phyloP scores from a whole-genome alignment of 768 basidiomycete genomes.

The Daedaleopsis sinensis region DNA sequence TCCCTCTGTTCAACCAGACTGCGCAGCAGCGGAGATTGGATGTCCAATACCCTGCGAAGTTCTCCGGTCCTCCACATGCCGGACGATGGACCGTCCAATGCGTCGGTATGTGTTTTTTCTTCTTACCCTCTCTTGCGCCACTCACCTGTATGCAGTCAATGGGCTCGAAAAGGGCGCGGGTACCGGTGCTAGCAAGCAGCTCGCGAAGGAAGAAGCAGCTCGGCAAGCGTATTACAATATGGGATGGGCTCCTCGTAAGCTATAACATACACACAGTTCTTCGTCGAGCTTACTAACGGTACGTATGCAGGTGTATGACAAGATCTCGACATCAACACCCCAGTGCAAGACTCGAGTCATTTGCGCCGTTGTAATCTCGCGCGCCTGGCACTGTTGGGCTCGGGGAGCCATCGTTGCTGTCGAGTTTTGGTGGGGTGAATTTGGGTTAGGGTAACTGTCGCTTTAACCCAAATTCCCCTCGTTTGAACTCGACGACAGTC shows the following conservation, averaged over 20 bases:
- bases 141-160: constrained; percentile 50
- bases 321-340: background rate
- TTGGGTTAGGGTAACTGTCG: no score
- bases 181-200: constrained; percentile 67
- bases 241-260: constrained; percentile 64
- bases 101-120: constrained; percentile 53
- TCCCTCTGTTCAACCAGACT: constrained; percentile 76
- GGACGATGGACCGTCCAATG: constrained; percentile 69
- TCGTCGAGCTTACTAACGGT: background rate
- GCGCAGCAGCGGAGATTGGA: constrained; percentile 65
- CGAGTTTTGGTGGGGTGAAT: background rate
- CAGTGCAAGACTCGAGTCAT: background rate
- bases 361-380: background rate
- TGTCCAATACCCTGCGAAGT: constrained; percentile 62
- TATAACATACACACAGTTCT: background rate
- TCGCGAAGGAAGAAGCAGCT: constrained; percentile 80
- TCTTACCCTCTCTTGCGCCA: background rate
- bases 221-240: constrained; percentile 70
- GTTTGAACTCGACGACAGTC: background rate
- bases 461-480: no score
- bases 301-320: constrained; percentile 2
- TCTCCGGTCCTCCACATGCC: constrained; percentile 68
- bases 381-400: background rate
- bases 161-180: constrained; percentile 71
- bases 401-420: background rate